phyloP scores from a whole-genome alignment of 176 grass and related monocot species.

The Echinochloa phyllopogon region DNA sequence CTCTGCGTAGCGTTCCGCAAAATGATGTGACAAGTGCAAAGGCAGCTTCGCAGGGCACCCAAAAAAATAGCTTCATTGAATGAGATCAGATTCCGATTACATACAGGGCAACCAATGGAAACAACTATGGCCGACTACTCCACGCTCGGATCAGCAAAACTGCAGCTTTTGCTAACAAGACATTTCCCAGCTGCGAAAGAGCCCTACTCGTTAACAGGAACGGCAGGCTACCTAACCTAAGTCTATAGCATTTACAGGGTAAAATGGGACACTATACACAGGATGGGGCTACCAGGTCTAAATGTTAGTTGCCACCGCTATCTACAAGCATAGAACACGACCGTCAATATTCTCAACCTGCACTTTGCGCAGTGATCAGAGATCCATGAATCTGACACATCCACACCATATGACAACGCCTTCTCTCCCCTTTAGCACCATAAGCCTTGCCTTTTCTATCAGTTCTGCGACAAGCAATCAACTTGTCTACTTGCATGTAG shows the following conservation, averaged over 20 bases:
- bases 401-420: neutral
- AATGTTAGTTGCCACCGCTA: constrained; percentile 60
- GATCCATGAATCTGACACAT: constrained; percentile 15
- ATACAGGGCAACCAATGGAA: constrained; percentile 59
- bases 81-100: constrained; percentile 59
- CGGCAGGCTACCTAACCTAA: constrained; percentile 43
- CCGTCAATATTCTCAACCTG: constrained; percentile 39
- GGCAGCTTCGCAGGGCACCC: constrained; percentile 17
- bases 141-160: constrained; percentile 62
- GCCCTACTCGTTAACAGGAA: constrained; percentile 47
- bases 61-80: constrained; percentile 64
- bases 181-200: constrained; percentile 55
- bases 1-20: no score
- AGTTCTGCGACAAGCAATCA: constrained; percentile 26
- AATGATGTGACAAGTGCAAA: neutral
- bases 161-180: constrained; percentile 60
- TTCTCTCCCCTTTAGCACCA: constrained; percentile 27
- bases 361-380: constrained; percentile 32
- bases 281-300: constrained; percentile 55
- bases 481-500: constrained; percentile 42
- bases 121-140: constrained; percentile 46
- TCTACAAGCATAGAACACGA: constrained; percentile 58
- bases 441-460: constrained; percentile 26
- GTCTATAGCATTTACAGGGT: constrained; percentile 71
- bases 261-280: constrained; percentile 50